phyloP scores from a whole-genome alignment of 176 grass and related monocot genomes.

The Zizania latifolia region DNA sequence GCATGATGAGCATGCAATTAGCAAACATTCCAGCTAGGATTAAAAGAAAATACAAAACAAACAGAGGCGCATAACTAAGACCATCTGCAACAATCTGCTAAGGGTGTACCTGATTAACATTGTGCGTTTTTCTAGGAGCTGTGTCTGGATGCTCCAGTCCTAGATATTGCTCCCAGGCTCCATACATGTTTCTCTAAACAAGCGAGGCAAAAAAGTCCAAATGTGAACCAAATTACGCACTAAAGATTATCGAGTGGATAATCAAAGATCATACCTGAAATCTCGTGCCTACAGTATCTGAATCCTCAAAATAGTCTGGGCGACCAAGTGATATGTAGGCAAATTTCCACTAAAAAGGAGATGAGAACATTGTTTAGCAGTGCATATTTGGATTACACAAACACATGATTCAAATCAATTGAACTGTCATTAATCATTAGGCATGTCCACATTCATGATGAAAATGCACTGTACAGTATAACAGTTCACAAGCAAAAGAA shows the following conservation, averaged over 20 bases:
- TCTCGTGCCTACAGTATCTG: slow-evolving; percentile 60
- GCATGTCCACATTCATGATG: slow-evolving; percentile 5
- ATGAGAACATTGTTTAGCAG: slow-evolving; percentile 7
- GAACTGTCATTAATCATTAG: background rate
- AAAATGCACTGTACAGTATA: too few species aligned
- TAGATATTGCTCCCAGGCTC: slow-evolving; percentile 99
- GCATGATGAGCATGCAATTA: slow-evolving; percentile 25
- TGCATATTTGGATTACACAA: background rate
- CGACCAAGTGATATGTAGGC: slow-evolving; percentile 92
- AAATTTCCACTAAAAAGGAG: slow-evolving; percentile 82
- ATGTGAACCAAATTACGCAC: background rate
- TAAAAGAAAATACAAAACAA: too few species aligned
- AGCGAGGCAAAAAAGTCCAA: background rate
- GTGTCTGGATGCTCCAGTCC: slow-evolving; percentile 92
- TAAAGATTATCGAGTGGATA: slow-evolving; percentile 18
- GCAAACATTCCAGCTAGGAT: background rate
- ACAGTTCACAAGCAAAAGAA: too few species aligned
- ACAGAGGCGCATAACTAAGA: background rate
- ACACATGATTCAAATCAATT: background rate
- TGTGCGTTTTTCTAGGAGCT: slow-evolving; percentile 66
- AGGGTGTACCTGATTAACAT: slow-evolving; percentile 67
- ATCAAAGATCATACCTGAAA: slow-evolving; percentile 65
- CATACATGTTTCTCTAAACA: slow-evolving; percentile 90
- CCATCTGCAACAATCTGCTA: background rate
- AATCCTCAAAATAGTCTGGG: slow-evolving; percentile 94